Base-by-base conservation (phyloP, 75 land plant genomes). In the Selaginella moellendorffii region DNA sequence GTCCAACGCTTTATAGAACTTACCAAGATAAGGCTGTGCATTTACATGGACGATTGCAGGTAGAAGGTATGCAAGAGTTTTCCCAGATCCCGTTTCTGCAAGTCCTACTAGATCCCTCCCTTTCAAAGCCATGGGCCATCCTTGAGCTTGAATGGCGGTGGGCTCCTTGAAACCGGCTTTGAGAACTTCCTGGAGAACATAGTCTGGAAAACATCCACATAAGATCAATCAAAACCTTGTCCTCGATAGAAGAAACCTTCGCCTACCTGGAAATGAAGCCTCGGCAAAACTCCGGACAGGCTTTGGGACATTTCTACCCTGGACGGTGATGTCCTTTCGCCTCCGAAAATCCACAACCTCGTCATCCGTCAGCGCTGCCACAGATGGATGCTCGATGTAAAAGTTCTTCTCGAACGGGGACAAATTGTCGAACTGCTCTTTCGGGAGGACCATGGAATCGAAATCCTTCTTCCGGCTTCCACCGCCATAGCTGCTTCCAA, bases 71-170 rank as follows among this genome's bases (percentile, higher is more conserved):
- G 97, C 96, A 31, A 92, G 81, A 14, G 97, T 92, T 74, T 92
- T 92, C 29, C 97, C 97, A 29, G 97, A 92, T 19, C 97, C 97
- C 42, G 97, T 92, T 65, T 92, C 97, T 26, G 97, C 97, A 73
- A 92, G 84, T 24, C 97, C 97, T 74, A 92, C 77, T 23, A 92
- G 77, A 72, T 92, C 97, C 53, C 97, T 80, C 0, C 97, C 97
- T 65, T 85, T 92, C 63, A 92, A 71, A 36, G 97, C 97, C 97
- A 92, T 92, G 30, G 97, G 97, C 97, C 97, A 92, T 28, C 97
- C 97, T 74, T 92, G 97, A 24, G 97, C 72, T 77, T 92, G 97
- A 66, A 92, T 92, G 24, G 97, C 82, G n/a, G 97, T 92, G 19
- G 97, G 97, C 60, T 88, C 97, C 5, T 73, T 74, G 71, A 92